Evolutionary conservation across 192 early-diverging fungal genomes (phyloP).

Genomic region (Ambispora gerdemannii): DNA sequence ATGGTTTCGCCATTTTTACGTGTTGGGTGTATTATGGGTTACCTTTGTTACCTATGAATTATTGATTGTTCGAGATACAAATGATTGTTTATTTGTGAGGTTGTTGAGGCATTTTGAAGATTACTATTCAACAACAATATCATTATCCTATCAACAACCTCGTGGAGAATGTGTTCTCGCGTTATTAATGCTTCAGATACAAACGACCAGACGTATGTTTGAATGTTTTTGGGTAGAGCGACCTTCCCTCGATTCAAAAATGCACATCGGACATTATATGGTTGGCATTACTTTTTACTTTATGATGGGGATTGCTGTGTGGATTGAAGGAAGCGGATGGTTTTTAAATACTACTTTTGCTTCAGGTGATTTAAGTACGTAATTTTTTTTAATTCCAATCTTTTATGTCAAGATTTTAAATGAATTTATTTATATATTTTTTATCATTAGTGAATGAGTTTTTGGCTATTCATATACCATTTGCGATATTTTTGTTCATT

Average conservation of each 20-base stretch:
- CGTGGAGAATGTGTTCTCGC: conserved; percentile 23
- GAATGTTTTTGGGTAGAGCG: conserved; percentile 49
- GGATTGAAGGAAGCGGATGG: conserved; percentile 46
- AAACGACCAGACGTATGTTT: conserved; percentile 44
- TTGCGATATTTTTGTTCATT: conserved; percentile 44
- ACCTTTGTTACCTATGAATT: no score
- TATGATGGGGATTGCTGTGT: conserved; percentile 47
- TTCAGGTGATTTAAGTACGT: neutral
- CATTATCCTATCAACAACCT: conserved; percentile 7
- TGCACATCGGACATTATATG: conserved; percentile 63
- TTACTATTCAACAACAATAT: no score
- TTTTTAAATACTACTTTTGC: conserved; percentile 5
- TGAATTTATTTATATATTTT: neutral
- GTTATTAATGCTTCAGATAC: conserved; percentile 39
- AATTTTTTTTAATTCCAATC: neutral
- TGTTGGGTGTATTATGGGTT: no score
- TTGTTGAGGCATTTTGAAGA: no score
- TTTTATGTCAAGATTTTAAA: neutral
- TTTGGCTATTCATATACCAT: conserved; percentile 10
- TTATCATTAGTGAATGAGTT: conserved; percentile 34
- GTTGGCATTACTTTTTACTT: conserved; percentile 65
- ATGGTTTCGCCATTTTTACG: no score
- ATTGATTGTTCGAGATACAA: no score
- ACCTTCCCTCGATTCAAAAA: conserved; percentile 41
- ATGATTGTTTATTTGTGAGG: no score